Base-by-base conservation (phyloP, 352 stramenopile species). In the Globisporangium carolinianum region DNA sequence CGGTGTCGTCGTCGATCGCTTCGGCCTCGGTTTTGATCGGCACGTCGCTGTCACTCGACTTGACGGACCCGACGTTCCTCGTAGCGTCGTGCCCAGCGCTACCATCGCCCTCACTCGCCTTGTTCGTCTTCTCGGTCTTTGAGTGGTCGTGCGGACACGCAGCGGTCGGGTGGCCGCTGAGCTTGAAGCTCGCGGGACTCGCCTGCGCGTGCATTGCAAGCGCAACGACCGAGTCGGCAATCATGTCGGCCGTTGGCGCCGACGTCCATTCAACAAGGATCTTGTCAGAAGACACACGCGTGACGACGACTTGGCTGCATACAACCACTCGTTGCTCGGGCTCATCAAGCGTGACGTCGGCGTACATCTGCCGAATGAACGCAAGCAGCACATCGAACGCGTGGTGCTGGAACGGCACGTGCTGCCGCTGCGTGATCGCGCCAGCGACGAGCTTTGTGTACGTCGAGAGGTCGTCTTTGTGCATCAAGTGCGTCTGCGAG, bases 221-320 rank as follows among this genome's bases (percentile, higher is more conserved):
- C 15, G 90, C 92, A 45, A 98, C 93, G n/a, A 98, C 76, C 15
- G 93, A 97, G 79, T 99, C 96, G 17, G 95, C 96, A 57, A 98
- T 94, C 67, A 98, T 94, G 66, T 99, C 96, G 6, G 87, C 91
- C 4, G 89, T 96, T n/a, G 95, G 91, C 42, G 88, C 92, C 9
- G 93, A 92, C 24, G 89, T 92, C 88, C 88, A 96, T 51, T 90
- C 80, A 11, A 96, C 63, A 18, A 88, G 48, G n/a, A 96, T 61
- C 59, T 79, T 79, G 24, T 70, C 76, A 0, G 60, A 45, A 17
- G 57, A 57, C 17, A 50, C 47, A 4, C 75, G 75, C 4, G 85
- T 92, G 10, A 95, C 69, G 3, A 79, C 75, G 1, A 93, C 81
- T 51, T 90, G 72, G 50, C 83, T 75, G 48, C 75, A 87, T 17